These are phyloP conservation scores for Comarum palustre DNA, from an alignment of 306 rosid species.

Conservation along the genomic window DNA sequence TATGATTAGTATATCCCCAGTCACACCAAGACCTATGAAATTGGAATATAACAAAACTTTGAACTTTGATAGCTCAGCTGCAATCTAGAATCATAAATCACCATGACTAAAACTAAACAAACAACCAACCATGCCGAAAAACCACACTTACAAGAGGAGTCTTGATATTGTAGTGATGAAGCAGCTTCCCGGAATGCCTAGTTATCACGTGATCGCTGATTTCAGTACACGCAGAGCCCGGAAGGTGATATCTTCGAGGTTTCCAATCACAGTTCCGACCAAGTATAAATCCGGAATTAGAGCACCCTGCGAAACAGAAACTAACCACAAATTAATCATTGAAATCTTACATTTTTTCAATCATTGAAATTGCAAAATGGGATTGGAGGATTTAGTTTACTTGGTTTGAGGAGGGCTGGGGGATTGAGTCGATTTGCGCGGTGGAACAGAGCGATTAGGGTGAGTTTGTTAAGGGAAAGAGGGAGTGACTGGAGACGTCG, in stretches of 20 bases:
- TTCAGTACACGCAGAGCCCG: slow-evolving; percentile 78
- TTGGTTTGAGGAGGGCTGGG: slow-evolving; percentile 43
- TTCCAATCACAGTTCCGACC: slow-evolving; percentile 88
- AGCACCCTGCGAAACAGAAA: slow-evolving; percentile 37
- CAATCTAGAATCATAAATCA: slow-evolving; percentile 34
- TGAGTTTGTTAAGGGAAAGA: slow-evolving; percentile 13
- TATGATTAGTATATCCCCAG: slow-evolving; percentile 14
- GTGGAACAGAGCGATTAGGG: slow-evolving; percentile 32
- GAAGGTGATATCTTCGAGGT: slow-evolving; percentile 71
- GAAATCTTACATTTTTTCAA: background rate
- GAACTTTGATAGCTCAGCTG: slow-evolving; percentile 95
- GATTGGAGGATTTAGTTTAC: slow-evolving; percentile 38
- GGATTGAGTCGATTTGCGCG: slow-evolving; percentile 30
- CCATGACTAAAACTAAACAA: slow-evolving; percentile 8
- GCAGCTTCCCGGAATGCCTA: slow-evolving; percentile 86
- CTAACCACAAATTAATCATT: background rate
- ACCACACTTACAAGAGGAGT: slow-evolving; percentile 69
- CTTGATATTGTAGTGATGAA: slow-evolving; percentile 70
- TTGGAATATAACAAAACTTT: slow-evolving; percentile 30
- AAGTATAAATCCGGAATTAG: slow-evolving; percentile 82
- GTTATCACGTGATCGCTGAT: slow-evolving; percentile 81
- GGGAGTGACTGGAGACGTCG: slow-evolving; percentile 27
- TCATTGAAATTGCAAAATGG: background rate
- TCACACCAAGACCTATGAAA: slow-evolving; percentile 18
- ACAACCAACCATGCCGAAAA: background rate